Percentiles rank a stretch among this genome's conserved stretches.
Evolutionary conservation across 768 basidiomycete species (phyloP).

Genomic region (Podaxis rugospora): DNA sequence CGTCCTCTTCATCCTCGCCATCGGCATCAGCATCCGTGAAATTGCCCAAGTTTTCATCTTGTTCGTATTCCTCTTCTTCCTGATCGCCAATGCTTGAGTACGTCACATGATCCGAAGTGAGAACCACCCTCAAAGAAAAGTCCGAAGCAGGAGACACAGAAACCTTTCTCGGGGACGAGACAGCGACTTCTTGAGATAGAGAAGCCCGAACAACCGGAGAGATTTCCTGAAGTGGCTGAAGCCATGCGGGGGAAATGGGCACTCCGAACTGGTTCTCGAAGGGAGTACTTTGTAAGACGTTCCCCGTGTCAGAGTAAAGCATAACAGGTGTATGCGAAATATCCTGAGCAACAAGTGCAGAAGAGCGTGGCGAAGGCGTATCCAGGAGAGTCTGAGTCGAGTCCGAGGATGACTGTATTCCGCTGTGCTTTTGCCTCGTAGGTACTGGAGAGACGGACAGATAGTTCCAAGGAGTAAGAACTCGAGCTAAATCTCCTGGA

Average conservation of each 20-base stretch:
- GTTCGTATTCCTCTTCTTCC: not conserved
- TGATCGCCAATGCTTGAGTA: not conserved
- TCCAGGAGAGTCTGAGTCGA: slow-evolving; percentile 22
- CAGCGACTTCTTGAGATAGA: slow-evolving; percentile 3
- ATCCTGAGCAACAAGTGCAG: slow-evolving; percentile 6
- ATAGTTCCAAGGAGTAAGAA: slow-evolving; percentile 11
- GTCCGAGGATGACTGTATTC: slow-evolving; percentile 21
- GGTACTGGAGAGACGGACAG: slow-evolving; percentile 4
- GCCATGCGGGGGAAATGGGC: slow-evolving; percentile 13
- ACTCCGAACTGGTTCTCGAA: slow-evolving; percentile 16
- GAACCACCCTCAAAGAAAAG: not conserved
- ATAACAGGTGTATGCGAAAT: slow-evolving; percentile 1
- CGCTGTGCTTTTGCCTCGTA: slow-evolving; percentile 18
- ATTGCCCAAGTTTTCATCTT: not conserved
- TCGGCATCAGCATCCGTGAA: slow-evolving; percentile 4
- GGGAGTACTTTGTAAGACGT: slow-evolving; percentile 13
- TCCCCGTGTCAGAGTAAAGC: slow-evolving; percentile 3
- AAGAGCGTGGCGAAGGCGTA: slow-evolving; percentile 21
- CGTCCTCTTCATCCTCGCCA: not conserved
- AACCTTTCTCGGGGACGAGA: not conserved
- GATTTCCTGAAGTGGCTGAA: slow-evolving; percentile 21
- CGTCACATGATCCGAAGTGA: not conserved
- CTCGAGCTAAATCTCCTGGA: not conserved
- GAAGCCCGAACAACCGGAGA: slow-evolving; percentile 27
- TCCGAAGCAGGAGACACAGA: not conserved